Base-by-base conservation (phyloP, 345 rosid species). In the Citrus maxima region DNA sequence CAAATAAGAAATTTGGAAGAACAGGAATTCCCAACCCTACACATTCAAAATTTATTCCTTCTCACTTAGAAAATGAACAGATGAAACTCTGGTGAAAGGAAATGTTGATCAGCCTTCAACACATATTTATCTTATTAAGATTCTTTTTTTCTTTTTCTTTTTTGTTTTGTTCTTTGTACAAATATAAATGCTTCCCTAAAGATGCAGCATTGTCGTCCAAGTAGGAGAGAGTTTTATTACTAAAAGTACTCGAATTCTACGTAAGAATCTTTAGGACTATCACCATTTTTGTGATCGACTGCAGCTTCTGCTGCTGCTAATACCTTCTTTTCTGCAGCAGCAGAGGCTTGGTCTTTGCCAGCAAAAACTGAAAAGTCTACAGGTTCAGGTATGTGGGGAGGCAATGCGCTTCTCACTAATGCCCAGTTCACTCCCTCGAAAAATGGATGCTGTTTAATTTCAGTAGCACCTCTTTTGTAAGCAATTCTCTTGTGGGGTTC, bases 381-480 rank as follows among this genome's bases (percentile, higher is more conserved):
- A 0, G 94, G 91, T 22, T 93, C 95, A 13, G 98, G 98, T 30
- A 95, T 9, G 30, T 93, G 91, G 7, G 98, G 97, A 60, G 98
- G 98, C 86, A 81, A 64, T 3, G 98, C 95, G 63, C 98, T 81
- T 72, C 98, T 86, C 1, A 95, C 95, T 0, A 95, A 80, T 34
- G 98, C 98, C 98, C 98, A 95, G 42, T 92, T 93, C 30, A 93
- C 91, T 10, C 98, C 97, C 74, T 92, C 94, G 65, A 95, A 95
- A 74, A 95, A 95, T 0, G 97, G 94, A 66, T 93, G 97, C 58
- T 95, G 98, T 70, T 93, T 95, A 4, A 95, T 92, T 80, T 95
- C 97, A 3, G 98, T 95, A 22, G 98, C 98, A 3, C 97, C 98
- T 72, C 98, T 87, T 82, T 86, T 92, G 63, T 90, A 91, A 4